Evolutionary conservation across 345 rosid genomes (phyloP).

Genomic region (Murraya paniculata): DNA sequence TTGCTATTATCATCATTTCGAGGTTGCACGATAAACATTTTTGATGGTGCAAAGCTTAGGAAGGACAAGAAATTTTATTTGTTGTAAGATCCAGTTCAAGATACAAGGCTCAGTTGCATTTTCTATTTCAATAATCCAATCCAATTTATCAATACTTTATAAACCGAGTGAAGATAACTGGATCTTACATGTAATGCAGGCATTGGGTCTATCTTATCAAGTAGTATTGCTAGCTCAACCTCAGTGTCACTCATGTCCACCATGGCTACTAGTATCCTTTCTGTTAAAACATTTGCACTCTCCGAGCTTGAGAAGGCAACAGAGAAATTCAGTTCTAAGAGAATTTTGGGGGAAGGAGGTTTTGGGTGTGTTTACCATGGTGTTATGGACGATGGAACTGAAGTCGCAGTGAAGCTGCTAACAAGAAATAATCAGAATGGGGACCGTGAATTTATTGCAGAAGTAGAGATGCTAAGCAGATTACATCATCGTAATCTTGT

Average conservation of each 20-base stretch:
- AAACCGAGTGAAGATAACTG: background rate
- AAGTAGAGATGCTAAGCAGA: constrained; percentile 98
- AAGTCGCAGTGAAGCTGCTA: constrained; percentile 91
- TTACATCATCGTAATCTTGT: constrained; percentile 99
- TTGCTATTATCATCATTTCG: background rate
- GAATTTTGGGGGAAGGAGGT: constrained; percentile 96
- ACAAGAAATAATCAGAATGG: constrained; percentile 83
- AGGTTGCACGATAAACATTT: background rate
- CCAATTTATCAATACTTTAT: background rate
- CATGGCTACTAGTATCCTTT: constrained; percentile 80
- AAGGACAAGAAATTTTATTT: background rate
- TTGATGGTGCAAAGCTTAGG: constrained; percentile 7
- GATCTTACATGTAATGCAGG: constrained; percentile 41
- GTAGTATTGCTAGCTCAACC: constrained; percentile 75
- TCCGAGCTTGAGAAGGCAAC: constrained; percentile 88
- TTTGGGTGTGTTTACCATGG: constrained; percentile 95
- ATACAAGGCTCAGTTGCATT: background rate
- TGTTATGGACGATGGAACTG: constrained; percentile 71
- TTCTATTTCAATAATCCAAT: background rate
- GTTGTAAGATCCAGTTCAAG: background rate
- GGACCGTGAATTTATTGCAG: constrained; percentile 92
- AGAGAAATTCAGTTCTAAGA: constrained; percentile 76
- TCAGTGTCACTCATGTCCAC: constrained; percentile 69
- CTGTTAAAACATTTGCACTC: constrained; percentile 71
- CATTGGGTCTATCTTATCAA: constrained; percentile 53